phyloP scores from a whole-genome alignment of 2,329 filamentous ascomycete genomes.

The Fusarium dimerum region DNA sequence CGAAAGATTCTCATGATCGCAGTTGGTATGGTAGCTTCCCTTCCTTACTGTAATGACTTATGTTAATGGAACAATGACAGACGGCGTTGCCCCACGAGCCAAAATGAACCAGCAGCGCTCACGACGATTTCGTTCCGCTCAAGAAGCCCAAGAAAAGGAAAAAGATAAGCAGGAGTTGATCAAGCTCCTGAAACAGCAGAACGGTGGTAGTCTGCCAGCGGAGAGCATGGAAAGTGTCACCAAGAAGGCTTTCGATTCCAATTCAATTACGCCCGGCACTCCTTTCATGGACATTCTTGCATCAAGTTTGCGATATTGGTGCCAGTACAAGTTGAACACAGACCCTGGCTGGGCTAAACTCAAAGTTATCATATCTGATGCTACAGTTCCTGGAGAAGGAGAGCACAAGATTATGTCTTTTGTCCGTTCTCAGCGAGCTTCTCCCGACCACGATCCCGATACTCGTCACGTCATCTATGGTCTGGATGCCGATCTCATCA shows the following conservation, averaged over 20 bases:
- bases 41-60: too few species aligned
- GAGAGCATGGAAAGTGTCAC: constrained; percentile 62
- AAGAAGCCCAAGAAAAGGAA: constrained; percentile 93
- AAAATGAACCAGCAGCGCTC: constrained; percentile 99
- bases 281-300: constrained; percentile 98
- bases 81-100: constrained; percentile 94
- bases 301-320: constrained; percentile 90
- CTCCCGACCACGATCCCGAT: constrained; percentile 91
- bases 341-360: constrained; percentile 94
- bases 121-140: constrained; percentile 88
- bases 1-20: constrained; percentile 97
- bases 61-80: constrained; percentile 46
- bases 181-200: constrained; percentile 80
- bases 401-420: constrained; percentile 99
- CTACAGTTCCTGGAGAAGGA: constrained; percentile 94
- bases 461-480: constrained; percentile 98
- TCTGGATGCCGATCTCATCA: constrained; percentile 96
- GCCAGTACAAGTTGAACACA: constrained; percentile 94
- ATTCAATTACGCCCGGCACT: constrained; percentile 89
- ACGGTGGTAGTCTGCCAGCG: constrained; percentile 62
- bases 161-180: constrained; percentile 86
- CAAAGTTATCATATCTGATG: constrained; percentile 98
- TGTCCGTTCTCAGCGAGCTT: constrained; percentile 87
- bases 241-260: constrained; percentile 91
- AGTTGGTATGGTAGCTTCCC: constrained; percentile 64